Percentiles rank a stretch among this genome's conserved stretches.
Evolutionary conservation across 495 filamentous ascomycete genomes (phyloP).

Genomic region (Annulohypoxylon bovei): DNA sequence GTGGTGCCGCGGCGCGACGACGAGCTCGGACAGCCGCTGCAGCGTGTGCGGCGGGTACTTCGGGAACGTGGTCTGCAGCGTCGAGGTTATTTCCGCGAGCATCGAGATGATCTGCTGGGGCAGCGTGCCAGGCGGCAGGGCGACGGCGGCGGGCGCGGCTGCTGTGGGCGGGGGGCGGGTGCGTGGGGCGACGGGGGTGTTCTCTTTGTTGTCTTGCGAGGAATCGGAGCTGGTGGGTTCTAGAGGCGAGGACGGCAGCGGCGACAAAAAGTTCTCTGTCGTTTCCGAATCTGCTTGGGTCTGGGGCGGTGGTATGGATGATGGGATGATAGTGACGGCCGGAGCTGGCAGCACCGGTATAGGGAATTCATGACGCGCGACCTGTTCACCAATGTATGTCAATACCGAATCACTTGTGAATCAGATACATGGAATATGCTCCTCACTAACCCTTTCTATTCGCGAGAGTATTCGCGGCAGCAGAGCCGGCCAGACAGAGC

Average conservation of each 20-base stretch:
- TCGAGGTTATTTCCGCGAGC: slow-evolving; percentile 71
- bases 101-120: slow-evolving; percentile 71
- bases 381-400: slow-evolving; percentile 43
- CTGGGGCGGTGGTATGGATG: slow-evolving; percentile 37
- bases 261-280: slow-evolving; percentile 63
- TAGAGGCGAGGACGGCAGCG: slow-evolving; percentile 58
- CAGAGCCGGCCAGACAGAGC: slow-evolving; percentile 53
- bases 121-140: slow-evolving; percentile 55
- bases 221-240: slow-evolving; percentile 58
- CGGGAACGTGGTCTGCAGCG: slow-evolving; percentile 74
- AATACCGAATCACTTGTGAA: not conserved
- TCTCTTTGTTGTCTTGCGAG: slow-evolving; percentile 62
- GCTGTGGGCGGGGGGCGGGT: slow-evolving; percentile 31
- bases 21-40: slow-evolving; percentile 92
- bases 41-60: slow-evolving; percentile 88
- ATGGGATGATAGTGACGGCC: slow-evolving; percentile 49
- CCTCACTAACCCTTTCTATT: slow-evolving; percentile 51
- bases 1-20: slow-evolving; percentile 77
- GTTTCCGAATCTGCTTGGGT: slow-evolving; percentile 58
- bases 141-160: slow-evolving; percentile 26
- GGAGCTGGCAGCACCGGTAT: slow-evolving; percentile 52
- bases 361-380: slow-evolving; percentile 55
- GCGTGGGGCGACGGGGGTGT: slow-evolving; percentile 47
- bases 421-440: not conserved
- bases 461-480: slow-evolving; percentile 50